Evolutionary conservation across 495 filamentous ascomycete genomes (phyloP).

Genomic region (Glonium stellatum): DNA sequence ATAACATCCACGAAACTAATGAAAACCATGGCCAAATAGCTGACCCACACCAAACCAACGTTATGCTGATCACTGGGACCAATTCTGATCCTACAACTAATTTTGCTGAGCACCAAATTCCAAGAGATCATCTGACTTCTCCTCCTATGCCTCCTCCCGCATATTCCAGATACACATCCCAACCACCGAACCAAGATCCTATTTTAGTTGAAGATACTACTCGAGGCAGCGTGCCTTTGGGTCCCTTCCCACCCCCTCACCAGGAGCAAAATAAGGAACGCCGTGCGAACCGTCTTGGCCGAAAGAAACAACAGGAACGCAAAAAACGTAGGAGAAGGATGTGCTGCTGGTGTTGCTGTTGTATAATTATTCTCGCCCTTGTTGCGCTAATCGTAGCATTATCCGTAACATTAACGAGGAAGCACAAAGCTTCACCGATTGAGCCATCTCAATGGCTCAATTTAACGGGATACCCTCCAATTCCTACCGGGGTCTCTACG

Average conservation of each 20-base stretch:
- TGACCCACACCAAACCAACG: background rate
- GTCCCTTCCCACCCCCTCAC: background rate
- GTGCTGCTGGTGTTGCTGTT: conserved; percentile 26
- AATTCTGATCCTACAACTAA: background rate
- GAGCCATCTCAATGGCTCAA: conserved; percentile 62
- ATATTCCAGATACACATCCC: background rate
- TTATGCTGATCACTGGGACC: background rate
- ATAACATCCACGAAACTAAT: background rate
- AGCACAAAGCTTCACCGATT: background rate
- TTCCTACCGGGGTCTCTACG: conserved; percentile 74
- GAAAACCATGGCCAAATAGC: background rate
- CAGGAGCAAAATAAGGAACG: background rate
- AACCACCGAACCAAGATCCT: background rate
- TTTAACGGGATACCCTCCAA: conserved; percentile 75
- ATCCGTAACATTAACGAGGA: conserved; percentile 17
- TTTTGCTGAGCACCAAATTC: background rate
- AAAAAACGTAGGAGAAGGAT: conserved; percentile 35
- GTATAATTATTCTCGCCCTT: conserved; percentile 23
- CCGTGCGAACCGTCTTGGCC: background rate
- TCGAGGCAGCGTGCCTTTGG: background rate
- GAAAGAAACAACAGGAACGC: conserved; percentile 3
- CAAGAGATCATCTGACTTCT: background rate
- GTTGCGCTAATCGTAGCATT: conserved; percentile 24
- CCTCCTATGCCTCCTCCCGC: background rate
- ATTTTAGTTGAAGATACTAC: background rate